Conservation (phyloP, 2,329 filamentous ascomycete species). For the Cladorrhinum sp. region DNA sequence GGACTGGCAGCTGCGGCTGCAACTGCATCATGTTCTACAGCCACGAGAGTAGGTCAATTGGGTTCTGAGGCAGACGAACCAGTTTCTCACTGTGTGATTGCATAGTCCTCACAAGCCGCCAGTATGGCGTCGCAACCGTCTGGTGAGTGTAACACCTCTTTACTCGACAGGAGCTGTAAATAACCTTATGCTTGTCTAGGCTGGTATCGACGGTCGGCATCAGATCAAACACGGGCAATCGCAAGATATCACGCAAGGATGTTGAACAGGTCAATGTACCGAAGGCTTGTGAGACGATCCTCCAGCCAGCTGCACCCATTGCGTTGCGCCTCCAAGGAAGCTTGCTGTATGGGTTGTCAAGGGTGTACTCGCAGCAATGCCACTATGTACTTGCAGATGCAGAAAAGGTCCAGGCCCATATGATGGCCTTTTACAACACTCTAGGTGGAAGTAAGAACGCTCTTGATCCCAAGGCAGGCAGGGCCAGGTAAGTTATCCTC, state of each 20-base stretch:
- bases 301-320: conserved; percentile 75
- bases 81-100: conserved; percentile 21
- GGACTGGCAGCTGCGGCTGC: neutral
- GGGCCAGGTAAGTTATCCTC: conserved; percentile 57
- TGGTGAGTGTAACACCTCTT: conserved; percentile 59
- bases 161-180: neutral
- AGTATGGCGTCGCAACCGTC: conserved; percentile 91
- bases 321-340: conserved; percentile 87
- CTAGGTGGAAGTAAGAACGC: conserved; percentile 49
- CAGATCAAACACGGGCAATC: conserved; percentile 56
- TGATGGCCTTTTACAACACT: conserved; percentile 64
- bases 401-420: conserved; percentile 68
- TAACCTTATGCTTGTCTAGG: conserved; percentile 48
- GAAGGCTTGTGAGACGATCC: conserved; percentile 86
- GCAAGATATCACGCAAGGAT: conserved; percentile 76
- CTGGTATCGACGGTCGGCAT: conserved; percentile 84
- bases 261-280: conserved; percentile 85
- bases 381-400: conserved; percentile 79
- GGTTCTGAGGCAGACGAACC: conserved; percentile 18
- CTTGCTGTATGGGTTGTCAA: conserved; percentile 79
- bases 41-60: conserved; percentile 69
- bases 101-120: conserved; percentile 73
- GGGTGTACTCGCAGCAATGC: conserved; percentile 85
- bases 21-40: conserved; percentile 78
- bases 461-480: conserved; percentile 68